Evolutionary conservation across 257 asterid genomes (phyloP), one percentile per base, ranked within the genome.

Genomic region (Rhazya stricta): DNA sequence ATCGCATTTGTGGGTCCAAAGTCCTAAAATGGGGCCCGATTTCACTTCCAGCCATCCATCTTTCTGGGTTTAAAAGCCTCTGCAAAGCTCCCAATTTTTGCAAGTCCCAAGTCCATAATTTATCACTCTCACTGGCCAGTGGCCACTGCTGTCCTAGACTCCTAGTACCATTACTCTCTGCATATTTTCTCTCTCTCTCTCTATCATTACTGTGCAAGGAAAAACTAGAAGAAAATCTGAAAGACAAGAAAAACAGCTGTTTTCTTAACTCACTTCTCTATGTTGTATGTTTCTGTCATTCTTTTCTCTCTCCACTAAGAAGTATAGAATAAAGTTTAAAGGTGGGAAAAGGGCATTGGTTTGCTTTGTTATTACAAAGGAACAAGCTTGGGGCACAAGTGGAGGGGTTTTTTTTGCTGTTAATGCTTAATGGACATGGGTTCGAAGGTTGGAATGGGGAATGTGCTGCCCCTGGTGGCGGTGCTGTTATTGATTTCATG

Each of bases 41-140:
- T 11, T 81, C 86, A 73, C 70, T 76, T 75, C 70, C 77, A 75
- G 50, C 61, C 78, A 76, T 66, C 77, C 86, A 53, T 16, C 32
- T 69, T 34, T 77, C 39, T 23, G 83, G 73, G 80, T 82, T 74
- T 85, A 88, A 87, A 87, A 82, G 86, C 85, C 82, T 89, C 90
- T 84, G 85, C 84, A 72, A 81, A 76, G 81, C 79, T 68, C 83
- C 67, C 63, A 23, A 2, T 76, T 54, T 30, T 62, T 78, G 63
- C 80, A 29, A 68, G 58, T 32, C 70, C 63, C 7, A 74, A 41
- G 18, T 25, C 32, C 46, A 34, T 63, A 68, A 42, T 77, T 72
- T 15, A 45, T 53, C 39, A 30, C 42, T 72, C 73, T 57, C 77
- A 13, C 80, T n/a, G 29, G 54, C 69, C 63, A 6, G 43, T 42